A percentile compares a stretch with the other conserved stretches of the same genome.
Evolutionary conservation across 257 asterid species (phyloP).

Genomic region (Osmanthus fragrans): DNA sequence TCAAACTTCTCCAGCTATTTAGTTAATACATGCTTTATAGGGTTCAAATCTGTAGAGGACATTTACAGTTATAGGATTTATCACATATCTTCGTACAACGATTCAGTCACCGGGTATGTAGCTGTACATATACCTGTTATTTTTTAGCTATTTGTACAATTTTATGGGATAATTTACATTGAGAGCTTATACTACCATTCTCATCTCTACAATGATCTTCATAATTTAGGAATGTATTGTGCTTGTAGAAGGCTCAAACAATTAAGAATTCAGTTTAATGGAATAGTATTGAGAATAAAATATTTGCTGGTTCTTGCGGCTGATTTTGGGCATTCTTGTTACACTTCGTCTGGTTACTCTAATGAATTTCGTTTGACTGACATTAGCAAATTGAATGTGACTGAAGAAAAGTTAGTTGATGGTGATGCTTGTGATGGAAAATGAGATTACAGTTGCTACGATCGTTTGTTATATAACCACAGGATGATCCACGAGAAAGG

Average conservation of each 20-base stretch:
- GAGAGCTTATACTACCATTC: not conserved
- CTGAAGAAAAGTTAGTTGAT: not conserved
- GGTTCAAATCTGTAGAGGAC: constrained; percentile 15
- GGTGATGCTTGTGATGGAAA: not conserved
- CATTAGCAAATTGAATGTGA: not conserved
- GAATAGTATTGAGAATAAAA: not conserved
- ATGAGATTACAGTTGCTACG: not conserved
- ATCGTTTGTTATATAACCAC: not conserved
- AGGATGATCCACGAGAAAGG: too few relatives aligned
- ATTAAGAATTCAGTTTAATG: constrained; percentile 3
- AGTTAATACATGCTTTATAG: constrained; percentile 25
- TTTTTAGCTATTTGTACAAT: constrained; percentile 15
- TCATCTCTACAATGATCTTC: not conserved
- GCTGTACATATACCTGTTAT: constrained; percentile 6
- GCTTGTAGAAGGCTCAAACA: constrained; percentile 1
- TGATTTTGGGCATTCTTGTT: not conserved
- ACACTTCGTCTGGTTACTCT: not conserved
- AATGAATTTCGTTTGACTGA: not conserved
- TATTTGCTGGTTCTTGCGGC: not conserved
- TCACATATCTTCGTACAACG: constrained; percentile 6
- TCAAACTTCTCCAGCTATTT: constrained; percentile 43
- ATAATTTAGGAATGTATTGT: constrained; percentile 4
- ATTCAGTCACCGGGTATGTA: not conserved
- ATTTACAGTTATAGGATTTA: constrained; percentile 16
- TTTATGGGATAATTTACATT: not conserved